Evolutionary conservation across 331 rosid species (phyloP).

Genomic region (Telfairia occidentalis): DNA sequence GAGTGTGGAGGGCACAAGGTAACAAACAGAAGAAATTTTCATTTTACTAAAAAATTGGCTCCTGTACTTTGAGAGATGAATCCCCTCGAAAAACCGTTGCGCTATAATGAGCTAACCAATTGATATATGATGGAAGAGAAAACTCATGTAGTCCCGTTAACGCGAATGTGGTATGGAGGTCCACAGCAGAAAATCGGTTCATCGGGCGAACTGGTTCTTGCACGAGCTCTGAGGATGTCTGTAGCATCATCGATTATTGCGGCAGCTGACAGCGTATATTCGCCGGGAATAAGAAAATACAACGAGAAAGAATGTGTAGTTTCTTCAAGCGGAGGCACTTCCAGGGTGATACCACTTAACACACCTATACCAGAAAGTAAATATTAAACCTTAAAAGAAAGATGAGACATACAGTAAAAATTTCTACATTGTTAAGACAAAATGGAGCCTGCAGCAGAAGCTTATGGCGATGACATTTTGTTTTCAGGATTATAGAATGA

Average conservation of each 20-base stretch:
- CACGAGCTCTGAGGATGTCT: conserved; percentile 78
- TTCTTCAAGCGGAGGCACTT: conserved; percentile 76
- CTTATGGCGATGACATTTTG: not conserved
- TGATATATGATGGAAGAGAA: conserved; percentile 5
- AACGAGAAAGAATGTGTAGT: conserved; percentile 60
- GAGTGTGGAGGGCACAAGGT: not conserved
- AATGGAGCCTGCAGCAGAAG: not conserved
- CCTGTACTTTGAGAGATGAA: not conserved
- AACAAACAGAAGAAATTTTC: not conserved
- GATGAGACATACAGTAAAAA: not conserved
- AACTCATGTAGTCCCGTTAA: conserved; percentile 44
- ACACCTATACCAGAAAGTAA: conserved; percentile 45
- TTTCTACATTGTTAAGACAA: not conserved
- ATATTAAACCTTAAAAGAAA: not conserved
- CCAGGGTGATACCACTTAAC: conserved; percentile 58
- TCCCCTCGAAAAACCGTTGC: not conserved
- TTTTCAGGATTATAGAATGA: not conserved
- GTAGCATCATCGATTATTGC: conserved; percentile 76
- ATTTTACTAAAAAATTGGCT: not conserved
- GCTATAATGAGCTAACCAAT: not conserved
- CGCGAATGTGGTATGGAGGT: conserved; percentile 79
- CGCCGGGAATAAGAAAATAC: conserved; percentile 91
- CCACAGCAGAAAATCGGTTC: conserved; percentile 94
- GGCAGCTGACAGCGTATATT: conserved; percentile 67
- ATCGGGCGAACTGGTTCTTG: conserved; percentile 49